Conservation (phyloP, 2,329 filamentous ascomycete species). For the Fusarium setosum region DNA sequence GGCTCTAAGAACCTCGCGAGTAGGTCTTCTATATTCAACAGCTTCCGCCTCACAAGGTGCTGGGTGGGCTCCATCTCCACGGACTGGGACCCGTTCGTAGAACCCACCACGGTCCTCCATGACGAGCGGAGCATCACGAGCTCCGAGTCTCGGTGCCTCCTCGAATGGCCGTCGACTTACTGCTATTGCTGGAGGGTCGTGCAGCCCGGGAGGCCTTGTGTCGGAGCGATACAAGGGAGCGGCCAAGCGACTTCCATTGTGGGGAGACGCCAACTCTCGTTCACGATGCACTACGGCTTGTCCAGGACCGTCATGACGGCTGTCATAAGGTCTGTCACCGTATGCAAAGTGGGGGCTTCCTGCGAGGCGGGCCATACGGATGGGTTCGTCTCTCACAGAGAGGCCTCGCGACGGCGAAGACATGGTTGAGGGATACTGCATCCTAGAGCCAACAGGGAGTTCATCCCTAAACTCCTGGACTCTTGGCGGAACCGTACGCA, state of each 20-base stretch:
- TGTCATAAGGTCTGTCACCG: conserved; percentile 9
- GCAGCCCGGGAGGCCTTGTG: conserved; percentile 27
- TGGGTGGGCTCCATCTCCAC: conserved; percentile 18
- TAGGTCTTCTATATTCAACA: conserved; percentile 25
- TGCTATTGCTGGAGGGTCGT: conserved; percentile 26
- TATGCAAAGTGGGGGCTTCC: conserved; percentile 24
- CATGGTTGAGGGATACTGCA: conserved; percentile 35
- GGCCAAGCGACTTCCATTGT: conserved; percentile 12
- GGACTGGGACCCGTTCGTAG: conserved; percentile 47
- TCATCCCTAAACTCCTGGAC: conserved; percentile 36
- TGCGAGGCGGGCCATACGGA: conserved; percentile 23
- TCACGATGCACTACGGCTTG: conserved; percentile 12
- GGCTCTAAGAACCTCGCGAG: conserved; percentile 16
- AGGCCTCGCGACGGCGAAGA: conserved; percentile 34
- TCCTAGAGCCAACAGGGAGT: conserved; percentile 25
- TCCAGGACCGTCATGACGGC: conserved; percentile 17
- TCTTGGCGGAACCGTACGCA: conserved; percentile 47
- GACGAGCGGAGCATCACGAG: conserved; percentile 47
- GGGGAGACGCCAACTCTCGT: conserved; percentile 18
- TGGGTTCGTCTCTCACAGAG: conserved; percentile 27
- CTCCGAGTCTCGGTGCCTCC: conserved; percentile 46
- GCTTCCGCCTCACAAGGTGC: conserved; percentile 18
- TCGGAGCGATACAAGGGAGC: conserved; percentile 23
- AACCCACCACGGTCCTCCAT: conserved; percentile 56
- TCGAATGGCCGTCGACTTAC: conserved; percentile 45